Base-by-base conservation (phyloP, 345 rosid species). In the Salix suchowensis region DNA sequence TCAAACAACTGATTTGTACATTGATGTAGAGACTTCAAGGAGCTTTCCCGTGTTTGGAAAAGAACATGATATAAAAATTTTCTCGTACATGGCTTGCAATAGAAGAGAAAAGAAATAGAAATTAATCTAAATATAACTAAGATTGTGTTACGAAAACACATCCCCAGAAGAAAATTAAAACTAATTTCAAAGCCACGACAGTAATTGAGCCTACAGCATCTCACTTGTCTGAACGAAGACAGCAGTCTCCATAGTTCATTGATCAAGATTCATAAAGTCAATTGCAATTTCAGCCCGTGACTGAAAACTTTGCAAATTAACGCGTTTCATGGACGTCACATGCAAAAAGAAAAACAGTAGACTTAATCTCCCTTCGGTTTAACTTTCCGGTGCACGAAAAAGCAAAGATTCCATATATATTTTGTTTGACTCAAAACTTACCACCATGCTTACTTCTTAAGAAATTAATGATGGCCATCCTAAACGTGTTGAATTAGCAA, bases 401-500 rank as follows among this genome's bases (percentile, higher is more conserved):
- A 26, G 28, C 28, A 67, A 39, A 37, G n/a, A 68, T n/a, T 71
- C 74, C 18, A 34, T 14, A 1, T 11, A 34, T 14, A 1, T 11
- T 13, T 28, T 39, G 39, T 39, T 79, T 16, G 71, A 64, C 76
- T 73, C 73, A 62, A 34, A 72, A 65, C 70, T 61, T 44, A 15
- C 18, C 50, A 52, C 58, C 12, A 62, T 52, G n/a, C 46, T 16
- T 16, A 24, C 44, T 52, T 9, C 76, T 75, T 76, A 79, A 69
- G 18, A 37, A 50, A 21, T 76, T 6, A 65, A 76, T 79, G 72
- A 68, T 79, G 60, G 46, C 24, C 71, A 32, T 58, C 40, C 44
- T n/a, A 0, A 46, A 58, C 70, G 24, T 70, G 58, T 74, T 77
- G 64, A 58, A 40, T 40, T 34, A 34, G 0, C 2, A 40, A 44